Percentiles rank a stretch among this genome's conserved stretches.
Evolutionary conservation across 352 stramenopile species (phyloP).

Genomic region (Phytophthora ramorum): DNA sequence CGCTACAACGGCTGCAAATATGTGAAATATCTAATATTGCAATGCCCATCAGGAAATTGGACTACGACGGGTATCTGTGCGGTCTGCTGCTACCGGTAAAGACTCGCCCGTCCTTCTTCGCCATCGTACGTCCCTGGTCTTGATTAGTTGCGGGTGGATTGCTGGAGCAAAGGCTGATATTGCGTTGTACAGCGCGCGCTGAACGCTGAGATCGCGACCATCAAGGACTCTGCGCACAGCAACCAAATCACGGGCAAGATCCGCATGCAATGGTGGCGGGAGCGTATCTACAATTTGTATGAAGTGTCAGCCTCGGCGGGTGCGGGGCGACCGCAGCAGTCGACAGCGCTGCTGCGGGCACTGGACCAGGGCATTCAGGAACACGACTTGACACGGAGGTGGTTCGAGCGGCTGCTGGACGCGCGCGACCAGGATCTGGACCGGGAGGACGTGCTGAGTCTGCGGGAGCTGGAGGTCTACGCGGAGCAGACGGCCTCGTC

Average conservation of each 20-base stretch:
- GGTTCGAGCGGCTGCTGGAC: slow-evolving; percentile 92
- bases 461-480: slow-evolving; percentile 87
- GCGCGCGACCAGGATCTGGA: slow-evolving; percentile 90
- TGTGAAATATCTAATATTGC: background rate
- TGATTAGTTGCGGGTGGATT: background rate
- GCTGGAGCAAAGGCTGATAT: background rate
- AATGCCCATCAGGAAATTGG: slow-evolving; percentile 58
- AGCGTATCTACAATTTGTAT: slow-evolving; percentile 84
- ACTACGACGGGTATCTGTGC: slow-evolving; percentile 88
- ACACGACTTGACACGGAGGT: slow-evolving; percentile 85
- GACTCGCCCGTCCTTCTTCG: slow-evolving; percentile 76
- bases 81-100: slow-evolving; percentile 74
- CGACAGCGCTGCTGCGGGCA: slow-evolving; percentile 73
- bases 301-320: slow-evolving; percentile 19
- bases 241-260: slow-evolving; percentile 90
- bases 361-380: slow-evolving; percentile 71
- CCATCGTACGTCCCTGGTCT: slow-evolving; percentile 57
- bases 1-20: background rate
- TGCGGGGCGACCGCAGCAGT: slow-evolving; percentile 42
- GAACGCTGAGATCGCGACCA: slow-evolving; percentile 91
- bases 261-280: slow-evolving; percentile 93
- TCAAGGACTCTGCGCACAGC: slow-evolving; percentile 89
- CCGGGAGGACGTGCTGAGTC: slow-evolving; percentile 67
- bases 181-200: slow-evolving; percentile 71
- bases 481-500: slow-evolving; percentile 91